A percentile compares a stretch with the other conserved stretches of the same genome.
These are phyloP conservation scores for Scutellaria barbata DNA, from an alignment of 257 asterid genomes.

Conservation along the genomic window DNA sequence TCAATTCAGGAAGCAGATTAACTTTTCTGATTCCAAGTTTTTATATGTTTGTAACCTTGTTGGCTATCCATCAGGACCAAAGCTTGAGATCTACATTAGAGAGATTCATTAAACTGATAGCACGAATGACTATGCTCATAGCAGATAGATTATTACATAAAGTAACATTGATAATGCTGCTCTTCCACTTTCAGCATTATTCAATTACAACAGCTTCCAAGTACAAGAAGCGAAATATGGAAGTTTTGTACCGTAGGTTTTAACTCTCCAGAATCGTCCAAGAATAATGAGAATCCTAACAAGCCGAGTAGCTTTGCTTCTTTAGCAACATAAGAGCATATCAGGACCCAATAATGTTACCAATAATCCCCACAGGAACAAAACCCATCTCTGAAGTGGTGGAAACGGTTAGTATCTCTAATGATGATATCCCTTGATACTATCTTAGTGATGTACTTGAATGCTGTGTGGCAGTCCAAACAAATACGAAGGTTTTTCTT, in stretches of 20 bases:
- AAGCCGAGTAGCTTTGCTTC: slow-evolving; percentile 23
- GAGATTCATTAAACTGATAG: too few species aligned
- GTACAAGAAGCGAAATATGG: background rate
- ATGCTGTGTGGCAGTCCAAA: slow-evolving; percentile 76
- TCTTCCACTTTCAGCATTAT: background rate
- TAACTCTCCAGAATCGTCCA: background rate
- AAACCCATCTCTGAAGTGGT: slow-evolving; percentile 73
- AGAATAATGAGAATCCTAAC: background rate
- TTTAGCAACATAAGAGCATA: slow-evolving; percentile 1
- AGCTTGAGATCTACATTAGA: too few species aligned
- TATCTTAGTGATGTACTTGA: slow-evolving; percentile 72
- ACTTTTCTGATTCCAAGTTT: too few species aligned
- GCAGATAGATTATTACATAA: background rate
- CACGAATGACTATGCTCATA: too few species aligned
- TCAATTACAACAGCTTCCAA: too few species aligned
- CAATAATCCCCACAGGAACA: slow-evolving; percentile 90
- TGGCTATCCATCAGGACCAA: too few species aligned
- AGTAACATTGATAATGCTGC: background rate
- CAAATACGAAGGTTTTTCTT: slow-evolving; percentile 83
- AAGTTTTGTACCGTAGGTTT: background rate
- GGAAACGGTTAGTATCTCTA: slow-evolving; percentile 77
- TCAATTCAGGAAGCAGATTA: too few species aligned
- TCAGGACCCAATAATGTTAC: slow-evolving; percentile 40
- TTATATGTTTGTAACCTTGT: too few species aligned
- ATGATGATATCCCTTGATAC: slow-evolving; percentile 67